Percentiles rank a stretch among this genome's conserved stretches.
These are phyloP conservation scores for Nemania sp. DNA, from an alignment of 2,329 filamentous ascomycete genomes.

Conservation along the genomic window DNA sequence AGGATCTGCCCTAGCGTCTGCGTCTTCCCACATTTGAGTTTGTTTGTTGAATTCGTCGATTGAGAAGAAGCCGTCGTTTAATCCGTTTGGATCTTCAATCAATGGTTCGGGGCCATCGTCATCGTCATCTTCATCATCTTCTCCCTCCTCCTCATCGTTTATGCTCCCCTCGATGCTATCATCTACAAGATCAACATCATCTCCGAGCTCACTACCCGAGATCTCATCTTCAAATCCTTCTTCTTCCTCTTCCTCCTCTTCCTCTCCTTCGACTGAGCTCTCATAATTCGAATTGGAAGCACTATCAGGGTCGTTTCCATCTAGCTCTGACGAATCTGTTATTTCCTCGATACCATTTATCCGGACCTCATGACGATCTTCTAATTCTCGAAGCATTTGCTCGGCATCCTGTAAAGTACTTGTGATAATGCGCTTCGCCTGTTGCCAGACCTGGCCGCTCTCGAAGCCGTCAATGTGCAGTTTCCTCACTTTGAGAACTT, in stretches of 20 bases:
- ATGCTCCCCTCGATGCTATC: conserved; percentile 46
- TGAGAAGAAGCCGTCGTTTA: conserved; percentile 98
- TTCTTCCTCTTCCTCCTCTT: conserved; percentile 21
- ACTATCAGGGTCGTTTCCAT: conserved; percentile 42
- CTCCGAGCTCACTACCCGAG: conserved; percentile 51
- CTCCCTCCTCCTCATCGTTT: conserved; percentile 55
- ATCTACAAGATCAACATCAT: conserved; percentile 39
- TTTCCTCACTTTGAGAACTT: conserved; percentile 80
- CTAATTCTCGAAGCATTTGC: conserved; percentile 61
- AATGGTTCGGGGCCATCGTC: conserved; percentile 66
- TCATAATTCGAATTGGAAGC: conserved; percentile 47
- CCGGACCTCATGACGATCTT: conserved; percentile 65
- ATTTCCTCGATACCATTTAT: conserved; percentile 59
- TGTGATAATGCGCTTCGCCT: conserved; percentile 83
- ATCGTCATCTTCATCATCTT: conserved; percentile 53
- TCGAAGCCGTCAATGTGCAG: conserved; percentile 90
- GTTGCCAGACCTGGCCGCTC: conserved; percentile 92
- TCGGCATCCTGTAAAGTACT: conserved; percentile 64
- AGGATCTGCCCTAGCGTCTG: conserved; percentile 81
- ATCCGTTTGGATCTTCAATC: conserved; percentile 79
- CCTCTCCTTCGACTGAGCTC: conserved; percentile 39
- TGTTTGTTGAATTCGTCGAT: conserved; percentile 98
- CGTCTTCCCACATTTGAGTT: conserved; percentile 87
- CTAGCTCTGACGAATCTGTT: conserved; percentile 52
- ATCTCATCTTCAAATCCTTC: conserved; percentile 49